Base-by-base conservation (phyloP, 345 rosid genomes). In the Xanthoceras sorbifolium region DNA sequence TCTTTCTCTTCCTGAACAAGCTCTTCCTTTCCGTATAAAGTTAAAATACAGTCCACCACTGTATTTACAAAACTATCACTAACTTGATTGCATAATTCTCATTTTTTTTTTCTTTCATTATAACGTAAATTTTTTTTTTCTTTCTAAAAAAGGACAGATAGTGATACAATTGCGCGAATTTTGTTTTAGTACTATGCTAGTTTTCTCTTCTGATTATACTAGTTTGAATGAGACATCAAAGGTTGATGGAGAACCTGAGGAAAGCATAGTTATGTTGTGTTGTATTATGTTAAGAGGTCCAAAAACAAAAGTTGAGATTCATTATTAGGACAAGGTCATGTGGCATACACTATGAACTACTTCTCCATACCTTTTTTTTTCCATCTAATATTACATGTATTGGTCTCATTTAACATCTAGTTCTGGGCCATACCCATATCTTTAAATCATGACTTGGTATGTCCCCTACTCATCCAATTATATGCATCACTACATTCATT, bases 271-370 rank as follows among this genome's bases (percentile, higher is more conserved):
- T 42, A 42, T 42, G 46, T 42, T 40, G 9, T 40, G 44, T 40
- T 40, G n/a, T n/a, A n/a, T 32, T 32, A 10, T 42, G 46, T 55
- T 34, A 26, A 11, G 74, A 36, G 52, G 79, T 71, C 82, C 77
- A 8, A 22, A 57, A 17, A 31, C 23, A 46, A 5, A 71, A 2
- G 23, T 14, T 65, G 3, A 6, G 38, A 31, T 46, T 31, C 66
- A 71, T 76, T 34, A 76, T 70, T 71, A 76, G n/a, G 72, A 65
- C 80, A 80, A 66, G 31, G 68, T 26, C 84, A 44, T 34, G 67
- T 65, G 83, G 74, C 63, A 72, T 46, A 74, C 59, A 57, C 26
- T 29, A 29, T 74, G 48, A 34, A 22, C 57, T 9, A 64, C 23
- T 75, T 78, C 55, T 54, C 79, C 83, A 44, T 46, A 31, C 77